Base-by-base conservation (phyloP, 2,329 filamentous ascomycete genomes). In the Paraphoma sp. region DNA sequence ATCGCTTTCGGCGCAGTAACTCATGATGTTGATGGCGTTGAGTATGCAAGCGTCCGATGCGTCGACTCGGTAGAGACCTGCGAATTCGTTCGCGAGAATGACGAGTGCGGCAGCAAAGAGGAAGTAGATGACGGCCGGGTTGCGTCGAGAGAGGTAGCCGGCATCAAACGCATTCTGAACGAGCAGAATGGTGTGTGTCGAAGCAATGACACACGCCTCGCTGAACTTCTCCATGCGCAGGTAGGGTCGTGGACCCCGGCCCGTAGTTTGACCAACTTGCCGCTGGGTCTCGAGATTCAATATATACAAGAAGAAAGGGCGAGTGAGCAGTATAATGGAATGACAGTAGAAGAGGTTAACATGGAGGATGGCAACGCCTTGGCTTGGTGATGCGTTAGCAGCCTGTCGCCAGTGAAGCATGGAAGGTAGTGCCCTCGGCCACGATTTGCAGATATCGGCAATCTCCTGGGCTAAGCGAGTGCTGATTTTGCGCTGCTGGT, bases 281-380 rank as follows among this genome's bases (percentile, higher is more conserved):
- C 73, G 70, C 59, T 79, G 78, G 3, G 76, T 73, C 48, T 79
- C 74, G 12, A 74, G 70, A 50, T 80, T 85, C 41, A 87, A 78
- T 11, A 87, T 79, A 54, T 83, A 84, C 12, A 89, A 74, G 55
- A 89, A 87, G 68, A 89, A 89, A 0, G 88, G 87, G 29, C 87
- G 80, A 1, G 85, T 87, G 1, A 90, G 79, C 0, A 90, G 78
- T 28, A 89, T 82, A 42, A 88, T 82, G 0, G 86, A 85, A 67
- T 89, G 86, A 53, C 82, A 84, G 54, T 88, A 85, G 36, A 89
- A 77, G 23, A 89, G 76, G 56, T 88, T 87, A 54, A 84, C 78
- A 60, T 89, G 87, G 6, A 89, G 73, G n/a, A 87, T 82, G 4
- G 85, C 83, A 33, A 89, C 82, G 3, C 83, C 82, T 57, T 85